phyloP scores from a whole-genome alignment of 176 grass and related monocot species.

The Oryza officinalis region DNA sequence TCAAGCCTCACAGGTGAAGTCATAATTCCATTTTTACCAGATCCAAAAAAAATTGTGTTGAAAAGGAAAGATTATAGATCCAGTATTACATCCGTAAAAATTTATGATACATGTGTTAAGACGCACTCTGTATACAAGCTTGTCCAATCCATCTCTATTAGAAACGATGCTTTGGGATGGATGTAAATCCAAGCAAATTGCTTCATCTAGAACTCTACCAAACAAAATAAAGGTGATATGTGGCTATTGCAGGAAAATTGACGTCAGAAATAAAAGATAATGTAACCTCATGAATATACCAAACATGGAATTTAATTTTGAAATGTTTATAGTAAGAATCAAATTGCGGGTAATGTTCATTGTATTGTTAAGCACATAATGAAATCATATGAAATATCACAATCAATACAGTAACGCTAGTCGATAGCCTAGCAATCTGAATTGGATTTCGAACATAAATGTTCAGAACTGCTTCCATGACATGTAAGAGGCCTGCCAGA shows the following conservation, averaged over 20 bases:
- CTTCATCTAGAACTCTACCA: too few species aligned
- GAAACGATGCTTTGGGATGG: too few species aligned
- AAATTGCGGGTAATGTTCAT: neutral
- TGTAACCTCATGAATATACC: neutral
- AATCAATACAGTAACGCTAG: neutral
- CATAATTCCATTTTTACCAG: too few species aligned
- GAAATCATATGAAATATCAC: neutral
- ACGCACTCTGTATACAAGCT: too few species aligned
- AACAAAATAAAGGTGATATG: too few species aligned
- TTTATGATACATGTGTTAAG: too few species aligned
- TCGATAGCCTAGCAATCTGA: slow-evolving; percentile 6
- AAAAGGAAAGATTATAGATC: too few species aligned
- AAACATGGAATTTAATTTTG: neutral
- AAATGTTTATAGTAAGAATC: slow-evolving; percentile 7
- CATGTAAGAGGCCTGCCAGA: neutral
- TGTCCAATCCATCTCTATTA: too few species aligned
- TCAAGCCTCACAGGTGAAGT: too few species aligned
- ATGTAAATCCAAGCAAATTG: too few species aligned
- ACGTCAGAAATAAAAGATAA: neutral
- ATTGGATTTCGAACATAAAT: slow-evolving; percentile 17
- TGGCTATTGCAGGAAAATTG: neutral
- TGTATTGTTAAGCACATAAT: neutral
- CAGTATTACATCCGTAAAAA: too few species aligned
- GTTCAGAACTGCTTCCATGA: slow-evolving; percentile 18
- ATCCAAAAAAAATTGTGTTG: too few species aligned